Evolutionary conservation across 2,329 filamentous ascomycete species (phyloP), one percentile per base, ranked within the genome.

Genomic region (Beauveria medogensis): DNA sequence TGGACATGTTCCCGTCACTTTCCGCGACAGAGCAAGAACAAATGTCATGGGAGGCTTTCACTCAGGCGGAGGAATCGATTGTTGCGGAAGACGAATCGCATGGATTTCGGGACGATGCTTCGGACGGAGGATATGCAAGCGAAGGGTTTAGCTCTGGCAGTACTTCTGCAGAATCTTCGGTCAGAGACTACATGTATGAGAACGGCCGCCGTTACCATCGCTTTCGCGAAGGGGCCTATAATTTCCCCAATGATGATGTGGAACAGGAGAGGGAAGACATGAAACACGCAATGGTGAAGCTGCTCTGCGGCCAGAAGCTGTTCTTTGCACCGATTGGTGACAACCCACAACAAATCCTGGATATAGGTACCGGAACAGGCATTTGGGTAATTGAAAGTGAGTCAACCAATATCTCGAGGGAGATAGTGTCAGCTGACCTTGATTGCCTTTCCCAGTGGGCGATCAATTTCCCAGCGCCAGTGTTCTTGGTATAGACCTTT

Each of bases 181-280:
- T 82, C 26, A 72, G 78, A 48, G 77, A 84, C 63, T 85, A 82
- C 64, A 73, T 75, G 54, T 77, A 74, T 61, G 81, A 84, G 65
- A 83, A 86, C 66, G 83, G 83, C n/a, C 75, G 82, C 26, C 75
- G 82, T 28, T 86, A 85, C 62, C 82, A 84, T 66, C 75, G 75
- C 47, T 83, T 81, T 66, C 74, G 80, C 20, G 80, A 82, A 61
- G 82, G 81, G 6, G 67, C 69, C 12, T 86, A 86, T 66, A 80
- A 80, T 59, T 83, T 85, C 55, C 83, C 83, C 28, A 86, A 85
- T 60, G 83, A 86, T 63, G 82, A 84, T 54, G 71, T 77, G 5
- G 83, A 86, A 70, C 82, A 84, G 67, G 81, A 84, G 64, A 73
- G 81, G 43, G 78, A 83, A 65, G 81, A 84, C 56, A 77, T 85